Base-by-base conservation (phyloP, 2,329 filamentous ascomycete species). In the Phialophora macrospora region DNA sequence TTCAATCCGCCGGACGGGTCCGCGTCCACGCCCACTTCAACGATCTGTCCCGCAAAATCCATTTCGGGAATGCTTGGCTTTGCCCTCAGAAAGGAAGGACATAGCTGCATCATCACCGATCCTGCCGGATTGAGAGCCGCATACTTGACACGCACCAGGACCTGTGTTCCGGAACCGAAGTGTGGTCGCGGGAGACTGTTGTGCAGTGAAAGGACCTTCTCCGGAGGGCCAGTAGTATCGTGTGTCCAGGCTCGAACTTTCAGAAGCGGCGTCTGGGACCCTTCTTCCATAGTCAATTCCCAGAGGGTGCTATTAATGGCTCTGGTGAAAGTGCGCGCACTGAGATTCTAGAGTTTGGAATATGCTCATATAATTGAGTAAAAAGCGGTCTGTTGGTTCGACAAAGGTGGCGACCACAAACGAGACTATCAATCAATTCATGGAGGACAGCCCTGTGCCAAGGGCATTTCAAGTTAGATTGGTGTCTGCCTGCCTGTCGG, bases 31-130 rank as follows among this genome's bases (percentile, higher is more conserved):
- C 48, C 59, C 14, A 61, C 28, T n/a, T 52, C 32, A 7, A 54
- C 59, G 20, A 61, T 32, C 46, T 54, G n/a, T n/a, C 59, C 59
- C 8, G 44, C 20, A 22, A 61, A 61, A 48, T 61, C 59, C 59
- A 61, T 52, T n/a, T 61, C 59, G 2, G 59, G 59, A 34, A 61
- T 61, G 30, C 59, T 49, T 20, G 59, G 48, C 46, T 61, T 61
- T 22, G 30, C 20, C 17, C 48, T 38, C 17, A 61, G 59, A 26
- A 51, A 52, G 1, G 30, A 51, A 20, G 59, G 59, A 52, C 59
- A 61, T 38, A 61, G 48, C 20, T 52, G 59, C 59, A 61, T 61
- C 44, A 61, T 52, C 6, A 61, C 52, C 7, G 59, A 61, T 14
- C 59, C 59, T 22, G 24, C 59, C 24, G 59, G 59, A 38, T 61